Evolutionary conservation across 208 protist species (phyloP), one percentile per base, ranked within the genome.

Genomic region (Acanthamoeba royreba): DNA sequence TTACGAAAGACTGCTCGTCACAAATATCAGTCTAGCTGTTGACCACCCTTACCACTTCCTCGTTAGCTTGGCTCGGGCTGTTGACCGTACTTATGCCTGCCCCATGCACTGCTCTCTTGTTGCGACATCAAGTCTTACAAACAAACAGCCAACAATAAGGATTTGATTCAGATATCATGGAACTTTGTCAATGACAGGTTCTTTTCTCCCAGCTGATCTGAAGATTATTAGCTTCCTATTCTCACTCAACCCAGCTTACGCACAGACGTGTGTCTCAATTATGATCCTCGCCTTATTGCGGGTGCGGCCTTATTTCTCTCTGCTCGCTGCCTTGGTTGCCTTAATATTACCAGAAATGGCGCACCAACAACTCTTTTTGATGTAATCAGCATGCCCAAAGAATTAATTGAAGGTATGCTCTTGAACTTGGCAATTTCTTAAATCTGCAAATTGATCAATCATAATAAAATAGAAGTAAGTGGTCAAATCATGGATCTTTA

Each of bases 161-260:
- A 96, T 15, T 46, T 98, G 0, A 95, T 95, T 28, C 97, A 98
- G 66, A 87, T 94, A 2, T 95, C 96, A 2, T 98, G 97, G 97
- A 98, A 97, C 77, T 97, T 96, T 85, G 86, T 98, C 31, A 98
- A 98, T 69, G 97, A 98, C 92, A 96, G 86, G 83, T 93, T 93
- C 7, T 35, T 40, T 87, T 28, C 58, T 91, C 33, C 31, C 85
- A 2, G n/a, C 13, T 89, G 31, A 31, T 13, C 19, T 33, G 40
- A 28, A 8, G 5, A 19, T 8, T 35, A 45, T 4, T 19, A 22
- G 45, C 42, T 28, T 19, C 35, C 8, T 77, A 15, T 40, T 40
- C 11, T 77, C 11, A 31, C n/a, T 77, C 25, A 3, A 7, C 5
- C 1, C 52, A 92, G 88, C 66, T 35, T 92, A 43, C 88, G 88